These are phyloP conservation scores for Fonsecaea erecta DNA, from an alignment of 2,329 filamentous ascomycete species.

Conservation along the genomic window DNA sequence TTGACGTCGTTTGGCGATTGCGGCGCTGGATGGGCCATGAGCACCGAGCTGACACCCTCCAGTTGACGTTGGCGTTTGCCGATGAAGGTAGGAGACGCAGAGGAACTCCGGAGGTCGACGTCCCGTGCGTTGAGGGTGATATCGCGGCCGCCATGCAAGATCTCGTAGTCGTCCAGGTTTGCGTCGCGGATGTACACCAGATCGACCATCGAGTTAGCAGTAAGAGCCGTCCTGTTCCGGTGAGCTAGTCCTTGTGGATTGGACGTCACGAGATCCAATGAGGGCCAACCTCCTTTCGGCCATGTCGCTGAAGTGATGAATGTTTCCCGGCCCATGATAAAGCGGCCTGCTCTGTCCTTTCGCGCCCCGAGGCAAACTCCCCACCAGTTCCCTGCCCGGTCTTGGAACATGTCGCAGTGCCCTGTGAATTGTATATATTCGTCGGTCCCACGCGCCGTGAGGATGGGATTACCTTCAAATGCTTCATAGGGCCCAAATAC, in stretches of 20 bases:
- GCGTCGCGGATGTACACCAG: slow-evolving; percentile 40
- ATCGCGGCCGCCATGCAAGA: slow-evolving; percentile 18
- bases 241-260: background rate
- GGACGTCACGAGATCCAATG: slow-evolving; percentile 26
- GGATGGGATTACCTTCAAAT: slow-evolving; percentile 60
- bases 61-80: slow-evolving; percentile 8
- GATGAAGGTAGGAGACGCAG: background rate
- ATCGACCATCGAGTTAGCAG: slow-evolving; percentile 26
- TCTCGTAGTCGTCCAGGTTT: slow-evolving; percentile 30
- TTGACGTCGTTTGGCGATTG: slow-evolving; percentile 5
- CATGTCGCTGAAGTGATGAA: slow-evolving; percentile 58
- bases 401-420: slow-evolving; percentile 56
- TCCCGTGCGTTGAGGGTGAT: slow-evolving; percentile 23
- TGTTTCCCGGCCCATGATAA: slow-evolving; percentile 56
- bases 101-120: slow-evolving; percentile 23
- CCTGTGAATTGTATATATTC: slow-evolving; percentile 59
- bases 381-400: slow-evolving; percentile 54
- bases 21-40: background rate
- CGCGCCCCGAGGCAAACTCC: slow-evolving; percentile 55
- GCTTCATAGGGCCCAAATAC: slow-evolving; percentile 67
- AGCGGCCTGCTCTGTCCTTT: slow-evolving; percentile 44
- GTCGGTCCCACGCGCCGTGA: slow-evolving; percentile 57
- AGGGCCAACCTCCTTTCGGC: slow-evolving; percentile 46
- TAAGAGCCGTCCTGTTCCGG: background rate
- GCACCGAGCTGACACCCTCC: background rate